phyloP scores from a whole-genome alignment of 2,329 filamentous ascomycete genomes.

The Microthyrium microscopicum region DNA sequence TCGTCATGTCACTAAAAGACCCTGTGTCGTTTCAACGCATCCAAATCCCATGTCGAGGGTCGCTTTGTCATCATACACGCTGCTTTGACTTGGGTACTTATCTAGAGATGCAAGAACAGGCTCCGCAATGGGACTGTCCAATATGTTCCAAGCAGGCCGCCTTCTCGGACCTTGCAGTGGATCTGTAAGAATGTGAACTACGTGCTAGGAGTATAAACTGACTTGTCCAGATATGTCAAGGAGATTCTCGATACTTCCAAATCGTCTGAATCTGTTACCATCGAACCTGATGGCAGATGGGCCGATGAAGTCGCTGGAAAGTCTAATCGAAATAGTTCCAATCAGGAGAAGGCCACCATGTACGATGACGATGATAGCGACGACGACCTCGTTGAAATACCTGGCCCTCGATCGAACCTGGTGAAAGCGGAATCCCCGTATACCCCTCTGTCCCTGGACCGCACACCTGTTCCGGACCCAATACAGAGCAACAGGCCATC shows the following conservation, averaged over 20 bases:
- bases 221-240: constrained; percentile 52
- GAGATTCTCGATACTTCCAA: constrained; percentile 67
- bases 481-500: constrained; percentile 12
- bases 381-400: constrained; percentile 29
- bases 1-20: constrained; percentile 80
- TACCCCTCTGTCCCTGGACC: constrained; percentile 20
- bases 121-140: constrained; percentile 90
- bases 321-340: constrained; percentile 10
- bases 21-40: constrained; percentile 78
- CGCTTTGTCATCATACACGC: constrained; percentile 71
- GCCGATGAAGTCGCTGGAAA: constrained; percentile 24
- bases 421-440: constrained; percentile 23
- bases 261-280: constrained; percentile 67
- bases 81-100: constrained; percentile 93
- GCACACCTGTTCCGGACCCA: constrained; percentile 2
- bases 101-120: constrained; percentile 85
- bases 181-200: constrained; percentile 45
- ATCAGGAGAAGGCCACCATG: constrained; percentile 1
- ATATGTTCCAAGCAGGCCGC: constrained; percentile 73
- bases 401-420: constrained; percentile 17
- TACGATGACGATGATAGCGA: constrained; percentile 17
- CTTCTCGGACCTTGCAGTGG: constrained; percentile 70
- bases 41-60: constrained; percentile 60
- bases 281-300: constrained; percentile 81
- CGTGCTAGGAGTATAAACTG: constrained; percentile 1